These are phyloP conservation scores for Metschnikowia picachoensis DNA, from an alignment of 805 yeast species.

Conservation along the genomic window DNA sequence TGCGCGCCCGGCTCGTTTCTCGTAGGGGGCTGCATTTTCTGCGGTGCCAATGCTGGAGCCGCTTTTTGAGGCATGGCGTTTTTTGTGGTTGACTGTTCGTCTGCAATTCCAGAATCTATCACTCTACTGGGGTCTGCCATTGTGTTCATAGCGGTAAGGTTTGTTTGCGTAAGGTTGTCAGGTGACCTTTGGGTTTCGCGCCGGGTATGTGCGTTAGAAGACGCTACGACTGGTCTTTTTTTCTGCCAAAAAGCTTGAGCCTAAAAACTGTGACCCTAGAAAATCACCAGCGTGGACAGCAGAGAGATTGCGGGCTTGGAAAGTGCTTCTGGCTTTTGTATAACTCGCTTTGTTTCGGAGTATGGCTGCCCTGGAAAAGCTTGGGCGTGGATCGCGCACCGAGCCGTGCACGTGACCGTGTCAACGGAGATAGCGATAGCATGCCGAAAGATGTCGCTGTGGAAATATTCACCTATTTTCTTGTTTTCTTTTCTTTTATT, in stretches of 20 bases:
- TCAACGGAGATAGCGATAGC: too few relatives aligned
- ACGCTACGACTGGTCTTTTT: too few relatives aligned
- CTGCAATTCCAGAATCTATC: too few relatives aligned
- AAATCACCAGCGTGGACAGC: background rate
- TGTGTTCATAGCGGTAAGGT: too few relatives aligned
- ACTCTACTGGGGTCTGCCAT: too few relatives aligned
- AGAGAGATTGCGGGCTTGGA: background rate
- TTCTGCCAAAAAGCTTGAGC: too few relatives aligned
- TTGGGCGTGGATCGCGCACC: constrained; percentile 1
- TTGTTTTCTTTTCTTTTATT: too few relatives aligned
- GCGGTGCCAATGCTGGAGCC: background rate
- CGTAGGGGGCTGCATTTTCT: background rate
- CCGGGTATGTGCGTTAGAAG: too few relatives aligned
- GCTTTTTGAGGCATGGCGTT: background rate
- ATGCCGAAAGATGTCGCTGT: too few relatives aligned
- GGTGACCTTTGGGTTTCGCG: too few relatives aligned
- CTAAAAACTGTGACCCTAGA: background rate
- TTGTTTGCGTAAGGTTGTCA: too few relatives aligned
- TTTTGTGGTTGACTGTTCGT: background rate
- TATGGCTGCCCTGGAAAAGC: background rate
- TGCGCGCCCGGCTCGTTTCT: constrained; percentile 4
- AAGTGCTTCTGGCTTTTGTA: background rate
- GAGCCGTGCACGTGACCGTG: background rate
- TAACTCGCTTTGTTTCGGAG: background rate
- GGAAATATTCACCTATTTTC: too few relatives aligned